phyloP scores from a whole-genome alignment of 208 protist species.

The Leishmania tropica region DNA sequence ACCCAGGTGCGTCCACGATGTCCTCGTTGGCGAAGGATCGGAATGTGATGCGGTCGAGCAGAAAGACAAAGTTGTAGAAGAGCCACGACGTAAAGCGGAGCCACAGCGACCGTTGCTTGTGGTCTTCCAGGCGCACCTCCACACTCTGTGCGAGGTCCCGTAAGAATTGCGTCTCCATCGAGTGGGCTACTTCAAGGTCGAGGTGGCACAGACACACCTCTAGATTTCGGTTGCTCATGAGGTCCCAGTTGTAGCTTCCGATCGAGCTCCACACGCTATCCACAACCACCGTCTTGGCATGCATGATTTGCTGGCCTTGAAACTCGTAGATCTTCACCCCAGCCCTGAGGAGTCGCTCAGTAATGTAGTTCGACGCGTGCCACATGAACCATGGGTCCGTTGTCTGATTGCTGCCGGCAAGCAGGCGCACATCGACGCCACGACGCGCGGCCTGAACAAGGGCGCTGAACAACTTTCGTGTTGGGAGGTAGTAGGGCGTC shows the following conservation, averaged over 20 bases:
- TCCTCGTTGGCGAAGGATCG: constrained; percentile 59
- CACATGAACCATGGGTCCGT: constrained; percentile 94
- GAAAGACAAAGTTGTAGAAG: constrained; percentile 80
- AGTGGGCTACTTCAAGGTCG: constrained; percentile 55
- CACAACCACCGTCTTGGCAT: constrained; percentile 93
- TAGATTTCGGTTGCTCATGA: constrained; percentile 93
- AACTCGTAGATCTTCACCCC: constrained; percentile 93
- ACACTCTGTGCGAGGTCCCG: constrained; percentile 60
- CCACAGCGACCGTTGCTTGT: constrained; percentile 67
- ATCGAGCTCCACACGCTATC: constrained; percentile 92
- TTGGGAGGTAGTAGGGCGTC: constrained; percentile 93
- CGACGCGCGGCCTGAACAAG: constrained; percentile 75
- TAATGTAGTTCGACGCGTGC: constrained; percentile 89
- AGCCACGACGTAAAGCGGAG: constrained; percentile 79
- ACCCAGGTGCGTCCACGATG: constrained; percentile 37
- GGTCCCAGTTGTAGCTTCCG: constrained; percentile 94
- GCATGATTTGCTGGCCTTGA: constrained; percentile 86
- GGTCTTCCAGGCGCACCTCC: constrained; percentile 70
- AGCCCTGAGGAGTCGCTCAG: constrained; percentile 65
- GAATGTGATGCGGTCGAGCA: constrained; percentile 80
- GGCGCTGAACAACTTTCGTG: constrained; percentile 74
- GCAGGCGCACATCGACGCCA: constrained; percentile 91
- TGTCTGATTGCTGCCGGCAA: constrained; percentile 79
- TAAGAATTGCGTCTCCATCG: constrained; percentile 91
- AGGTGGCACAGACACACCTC: constrained; percentile 88